Evolutionary conservation across 805 yeast species (phyloP).

Genomic region (Barnettozyma populi): DNA sequence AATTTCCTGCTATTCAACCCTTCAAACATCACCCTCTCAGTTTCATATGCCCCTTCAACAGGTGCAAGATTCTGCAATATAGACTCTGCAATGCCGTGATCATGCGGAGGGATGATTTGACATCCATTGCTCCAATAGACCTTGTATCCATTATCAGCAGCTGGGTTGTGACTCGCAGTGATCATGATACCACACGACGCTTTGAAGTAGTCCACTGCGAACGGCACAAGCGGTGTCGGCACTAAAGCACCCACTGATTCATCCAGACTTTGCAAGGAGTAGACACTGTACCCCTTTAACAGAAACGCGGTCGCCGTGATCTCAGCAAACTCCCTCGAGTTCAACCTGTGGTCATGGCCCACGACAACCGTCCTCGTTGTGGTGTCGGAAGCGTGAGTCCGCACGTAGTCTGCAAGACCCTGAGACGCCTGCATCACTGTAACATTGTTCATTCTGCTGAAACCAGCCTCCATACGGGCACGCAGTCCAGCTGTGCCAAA

Average conservation of each 20-base stretch:
- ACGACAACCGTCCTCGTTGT: slow-evolving; percentile 50
- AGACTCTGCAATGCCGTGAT: slow-evolving; percentile 57
- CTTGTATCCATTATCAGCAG: slow-evolving; percentile 86
- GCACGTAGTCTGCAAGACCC: slow-evolving; percentile 56
- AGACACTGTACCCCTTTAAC: slow-evolving; percentile 62
- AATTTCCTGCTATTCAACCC: slow-evolving; percentile 27
- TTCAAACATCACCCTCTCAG: slow-evolving; percentile 31
- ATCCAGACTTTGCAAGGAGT: slow-evolving; percentile 42
- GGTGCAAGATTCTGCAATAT: slow-evolving; percentile 62
- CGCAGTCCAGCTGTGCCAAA: slow-evolving; percentile 96
- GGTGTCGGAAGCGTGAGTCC: slow-evolving; percentile 17
- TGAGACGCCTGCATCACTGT: slow-evolving; percentile 89
- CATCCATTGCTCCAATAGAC: slow-evolving; percentile 93
- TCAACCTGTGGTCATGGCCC: slow-evolving; percentile 88
- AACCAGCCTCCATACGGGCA: slow-evolving; percentile 87
- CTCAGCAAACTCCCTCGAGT: slow-evolving; percentile 75
- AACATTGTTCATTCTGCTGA: slow-evolving; percentile 80
- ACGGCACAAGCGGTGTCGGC: slow-evolving; percentile 93
- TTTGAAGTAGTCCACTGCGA: slow-evolving; percentile 55
- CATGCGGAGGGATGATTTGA: slow-evolving; percentile 93
- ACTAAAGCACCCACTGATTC: slow-evolving; percentile 31
- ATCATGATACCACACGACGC: slow-evolving; percentile 89
- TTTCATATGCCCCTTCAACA: slow-evolving; percentile 48
- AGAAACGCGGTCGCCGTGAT: slow-evolving; percentile 74
- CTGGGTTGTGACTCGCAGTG: slow-evolving; percentile 86